These are phyloP conservation scores for Leishmania aethiopica DNA, from an alignment of 208 protist genomes.

Conservation along the genomic window DNA sequence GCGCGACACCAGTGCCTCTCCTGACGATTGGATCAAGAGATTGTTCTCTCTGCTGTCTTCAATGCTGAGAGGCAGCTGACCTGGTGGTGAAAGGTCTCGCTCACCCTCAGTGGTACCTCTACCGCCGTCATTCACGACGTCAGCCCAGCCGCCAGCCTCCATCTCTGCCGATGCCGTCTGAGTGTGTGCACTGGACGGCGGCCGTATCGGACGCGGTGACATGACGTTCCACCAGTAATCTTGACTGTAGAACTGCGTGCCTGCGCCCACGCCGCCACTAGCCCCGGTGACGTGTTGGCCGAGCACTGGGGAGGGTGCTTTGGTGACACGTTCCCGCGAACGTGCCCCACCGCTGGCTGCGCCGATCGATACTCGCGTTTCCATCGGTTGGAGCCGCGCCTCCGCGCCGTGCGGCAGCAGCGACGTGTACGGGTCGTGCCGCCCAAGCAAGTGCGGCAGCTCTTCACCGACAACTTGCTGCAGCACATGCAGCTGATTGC, in stretches of 20 bases:
- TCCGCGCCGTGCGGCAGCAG: slow-evolving; percentile 25
- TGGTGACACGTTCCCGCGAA: neutral
- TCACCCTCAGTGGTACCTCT: neutral
- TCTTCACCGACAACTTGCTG: slow-evolving; percentile 30
- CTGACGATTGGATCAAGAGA: neutral
- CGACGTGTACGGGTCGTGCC: slow-evolving; percentile 14
- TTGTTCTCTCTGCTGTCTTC: neutral
- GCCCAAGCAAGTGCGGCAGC: slow-evolving; percentile 10
- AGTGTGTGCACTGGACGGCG: neutral
- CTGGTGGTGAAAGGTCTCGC: neutral
- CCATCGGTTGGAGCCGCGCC: slow-evolving; percentile 8
- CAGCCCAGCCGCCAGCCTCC: neutral
- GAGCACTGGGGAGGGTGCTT: neutral
- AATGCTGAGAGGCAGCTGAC: neutral
- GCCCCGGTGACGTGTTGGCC: neutral
- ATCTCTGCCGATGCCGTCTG: neutral
- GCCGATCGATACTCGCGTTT: slow-evolving; percentile 26
- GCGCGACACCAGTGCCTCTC: slow-evolving; percentile 14
- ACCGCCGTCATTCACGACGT: neutral
- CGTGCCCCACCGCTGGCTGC: neutral
- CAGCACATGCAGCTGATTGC: slow-evolving; percentile 26
- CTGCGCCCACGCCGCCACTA: neutral
- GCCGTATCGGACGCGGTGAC: slow-evolving; percentile 21
- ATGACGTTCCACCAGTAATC: slow-evolving; percentile 27
- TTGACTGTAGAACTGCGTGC: slow-evolving; percentile 14